Conservation (phyloP, 1,284 basidiomycete genomes). For the Megacollybia platyphylla region DNA sequence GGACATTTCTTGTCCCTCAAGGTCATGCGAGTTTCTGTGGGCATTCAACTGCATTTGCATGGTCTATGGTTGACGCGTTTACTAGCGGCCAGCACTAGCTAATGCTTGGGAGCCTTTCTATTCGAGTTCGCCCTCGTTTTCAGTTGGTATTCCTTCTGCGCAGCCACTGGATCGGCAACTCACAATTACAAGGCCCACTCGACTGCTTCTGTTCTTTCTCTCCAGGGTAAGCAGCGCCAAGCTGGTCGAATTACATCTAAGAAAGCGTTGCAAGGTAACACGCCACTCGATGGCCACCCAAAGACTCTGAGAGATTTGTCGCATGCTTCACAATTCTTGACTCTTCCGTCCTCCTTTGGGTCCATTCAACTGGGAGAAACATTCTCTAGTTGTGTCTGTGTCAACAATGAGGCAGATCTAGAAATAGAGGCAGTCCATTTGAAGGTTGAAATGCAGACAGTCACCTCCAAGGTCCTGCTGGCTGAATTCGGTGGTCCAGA, state of each 20-base stretch:
- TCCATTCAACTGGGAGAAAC: constrained; percentile 73
- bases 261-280: constrained; percentile 29
- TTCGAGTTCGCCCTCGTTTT: constrained; percentile 67
- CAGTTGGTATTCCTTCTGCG: constrained; percentile 19
- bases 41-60: constrained; percentile 16
- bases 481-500: constrained; percentile 48
- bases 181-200: constrained; percentile 40
- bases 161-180: constrained; percentile 3
- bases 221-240: constrained; percentile 18
- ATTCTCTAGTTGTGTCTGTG: constrained; percentile 64
- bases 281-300: constrained; percentile 57
- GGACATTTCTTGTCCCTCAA: constrained; percentile 57
- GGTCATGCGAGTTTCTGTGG: constrained; percentile 71
- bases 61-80: constrained; percentile 32
- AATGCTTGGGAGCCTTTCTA: constrained; percentile 75
- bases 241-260: too few relatives aligned
- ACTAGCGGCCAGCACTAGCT: constrained; percentile 60
- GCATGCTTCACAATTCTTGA: constrained; percentile 58
- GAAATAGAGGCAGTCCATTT: constrained; percentile 47
- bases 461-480: constrained; percentile 45
- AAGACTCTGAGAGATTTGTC: constrained; percentile 72
- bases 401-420: constrained; percentile 63
- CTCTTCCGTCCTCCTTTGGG: constrained; percentile 66
- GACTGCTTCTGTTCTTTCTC: constrained; percentile 61
- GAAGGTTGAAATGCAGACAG: constrained; percentile 69